A percentile compares a stretch with the other conserved stretches of the same genome.
phyloP scores from a whole-genome alignment of 2,329 filamentous ascomycete genomes.

The Magnaporthiopsis rhizophila region DNA sequence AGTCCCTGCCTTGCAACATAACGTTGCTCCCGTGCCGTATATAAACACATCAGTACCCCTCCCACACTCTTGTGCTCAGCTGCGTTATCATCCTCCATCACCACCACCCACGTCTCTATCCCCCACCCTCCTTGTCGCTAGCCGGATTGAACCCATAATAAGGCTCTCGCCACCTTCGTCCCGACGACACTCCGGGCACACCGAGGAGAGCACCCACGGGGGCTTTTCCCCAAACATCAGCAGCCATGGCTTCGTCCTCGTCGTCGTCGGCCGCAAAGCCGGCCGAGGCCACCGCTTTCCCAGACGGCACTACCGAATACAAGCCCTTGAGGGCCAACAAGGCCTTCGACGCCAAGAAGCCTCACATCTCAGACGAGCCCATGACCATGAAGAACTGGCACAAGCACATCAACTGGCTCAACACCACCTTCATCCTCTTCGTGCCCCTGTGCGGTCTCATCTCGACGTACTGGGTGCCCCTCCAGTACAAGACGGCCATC shows the following conservation, averaged over 20 bases:
- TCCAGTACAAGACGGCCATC: constrained; percentile 61
- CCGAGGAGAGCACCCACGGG: neutral
- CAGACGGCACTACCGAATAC: constrained; percentile 49
- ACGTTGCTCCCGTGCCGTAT: neutral
- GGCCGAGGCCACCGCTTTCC: constrained; percentile 31
- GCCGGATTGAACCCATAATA: neutral
- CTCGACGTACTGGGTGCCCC: constrained; percentile 69
- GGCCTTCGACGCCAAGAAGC: constrained; percentile 54
- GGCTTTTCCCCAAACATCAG: neutral
- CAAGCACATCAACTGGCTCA: constrained; percentile 92
- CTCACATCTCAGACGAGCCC: constrained; percentile 76
- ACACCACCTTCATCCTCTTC: constrained; percentile 70
- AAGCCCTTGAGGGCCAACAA: constrained; percentile 37
- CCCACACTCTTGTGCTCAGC: neutral
- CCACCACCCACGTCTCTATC: neutral
- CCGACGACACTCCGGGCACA: constrained; percentile 3
- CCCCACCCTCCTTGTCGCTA: neutral
- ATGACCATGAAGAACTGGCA: constrained; percentile 81
- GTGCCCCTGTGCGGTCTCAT: constrained; percentile 69
- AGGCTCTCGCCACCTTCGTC: constrained; percentile 8
- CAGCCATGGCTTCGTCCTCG: constrained; percentile 25
- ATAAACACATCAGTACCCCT: neutral
- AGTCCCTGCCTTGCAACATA: neutral
- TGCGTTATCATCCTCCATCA: neutral
- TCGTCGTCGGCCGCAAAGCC: constrained; percentile 26